Evolutionary conservation across 371 early-diverging fungal genomes (phyloP).

Genomic region (Lichtheimia ornata): DNA sequence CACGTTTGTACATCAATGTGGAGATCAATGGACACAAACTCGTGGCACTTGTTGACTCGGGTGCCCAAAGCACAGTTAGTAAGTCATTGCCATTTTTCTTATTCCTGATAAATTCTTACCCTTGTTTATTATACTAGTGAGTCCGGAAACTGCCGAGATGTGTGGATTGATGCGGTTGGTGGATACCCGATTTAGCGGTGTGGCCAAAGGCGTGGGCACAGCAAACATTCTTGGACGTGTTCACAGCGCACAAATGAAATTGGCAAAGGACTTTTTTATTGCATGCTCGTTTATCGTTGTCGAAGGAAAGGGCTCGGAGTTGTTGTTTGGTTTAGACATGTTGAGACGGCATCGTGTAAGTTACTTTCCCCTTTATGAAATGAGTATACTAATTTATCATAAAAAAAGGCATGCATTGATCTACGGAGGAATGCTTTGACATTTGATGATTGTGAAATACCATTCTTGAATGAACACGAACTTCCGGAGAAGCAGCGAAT

Average conservation of each 20-base stretch:
- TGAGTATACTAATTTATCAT: constrained; percentile 1
- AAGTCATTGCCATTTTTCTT: constrained; percentile 24
- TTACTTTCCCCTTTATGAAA: background rate
- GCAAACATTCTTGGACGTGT: constrained; percentile 95
- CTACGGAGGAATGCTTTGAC: constrained; percentile 77
- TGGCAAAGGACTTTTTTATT: constrained; percentile 72
- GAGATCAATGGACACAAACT: constrained; percentile 86
- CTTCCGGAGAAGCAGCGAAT: constrained; percentile 73
- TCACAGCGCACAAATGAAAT: constrained; percentile 84
- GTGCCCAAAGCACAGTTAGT: constrained; percentile 97
- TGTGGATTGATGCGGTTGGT: constrained; percentile 89
- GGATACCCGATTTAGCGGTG: constrained; percentile 88
- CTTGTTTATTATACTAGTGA: constrained; percentile 52
- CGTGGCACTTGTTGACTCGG: constrained; percentile 96
- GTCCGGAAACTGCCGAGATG: constrained; percentile 79
- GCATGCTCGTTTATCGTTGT: constrained; percentile 92
- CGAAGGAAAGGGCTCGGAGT: constrained; percentile 89
- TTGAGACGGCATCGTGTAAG: constrained; percentile 73
- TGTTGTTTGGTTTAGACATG: constrained; percentile 97
- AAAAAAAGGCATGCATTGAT: constrained; percentile 84
- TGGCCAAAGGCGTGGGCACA: constrained; percentile 94
- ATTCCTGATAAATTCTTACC: background rate
- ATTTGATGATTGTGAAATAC: constrained; percentile 81
- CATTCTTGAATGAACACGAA: constrained; percentile 90
- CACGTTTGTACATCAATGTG: constrained; percentile 89